Base-by-base conservation (phyloP, 1,284 basidiomycete genomes). In the Hypsizygus ulmarius region DNA sequence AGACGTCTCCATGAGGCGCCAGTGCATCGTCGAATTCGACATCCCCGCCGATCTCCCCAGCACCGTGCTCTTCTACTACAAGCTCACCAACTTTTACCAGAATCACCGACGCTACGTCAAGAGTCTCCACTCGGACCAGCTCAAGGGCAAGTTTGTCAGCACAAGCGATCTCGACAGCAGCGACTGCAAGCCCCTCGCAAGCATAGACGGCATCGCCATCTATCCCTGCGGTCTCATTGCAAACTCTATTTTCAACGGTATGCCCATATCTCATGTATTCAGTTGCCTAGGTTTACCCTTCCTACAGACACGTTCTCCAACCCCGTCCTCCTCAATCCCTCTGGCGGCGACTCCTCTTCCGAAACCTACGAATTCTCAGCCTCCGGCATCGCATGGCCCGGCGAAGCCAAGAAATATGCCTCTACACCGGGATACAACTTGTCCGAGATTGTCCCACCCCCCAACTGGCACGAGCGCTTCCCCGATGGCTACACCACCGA, bases 71-170 rank as follows among this genome's bases (percentile, higher is more conserved):
- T 75, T 98, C 56, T 99, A 99, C 74, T 99, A 99, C 81, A 93
- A 93, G 70, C 82, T 96, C 66, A 90, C 89, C 50, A 93, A 93
- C 72, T 96, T 92, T 76, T 99, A 87, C 72, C 97, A 99, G 77
- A 99, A 99, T 68, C 97, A 99, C 67, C 85, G 97, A 40, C 83
- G 97, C 62, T 99, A 99, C 65, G 94, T 99, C 52, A 92, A 96
- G 74, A 96, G 91, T 64, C 72, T 93, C 45, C 82, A 95, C 63
- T 76, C 86, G 5, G 76, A 87, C 58, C 97, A 99, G 69, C 78
- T 99, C 39, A 82, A 84, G 59, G 96, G 95, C 48, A 75, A 91
- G 46, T 69, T 68, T 41, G 80, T 83, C 33, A 75, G 68, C 49
- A 59, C 70, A 2, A 64, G 54, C n/a, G 65, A 75, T 41, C 72